Conservation (phyloP, 2,329 filamentous ascomycete species). For the Aspergillus vadensis region DNA sequence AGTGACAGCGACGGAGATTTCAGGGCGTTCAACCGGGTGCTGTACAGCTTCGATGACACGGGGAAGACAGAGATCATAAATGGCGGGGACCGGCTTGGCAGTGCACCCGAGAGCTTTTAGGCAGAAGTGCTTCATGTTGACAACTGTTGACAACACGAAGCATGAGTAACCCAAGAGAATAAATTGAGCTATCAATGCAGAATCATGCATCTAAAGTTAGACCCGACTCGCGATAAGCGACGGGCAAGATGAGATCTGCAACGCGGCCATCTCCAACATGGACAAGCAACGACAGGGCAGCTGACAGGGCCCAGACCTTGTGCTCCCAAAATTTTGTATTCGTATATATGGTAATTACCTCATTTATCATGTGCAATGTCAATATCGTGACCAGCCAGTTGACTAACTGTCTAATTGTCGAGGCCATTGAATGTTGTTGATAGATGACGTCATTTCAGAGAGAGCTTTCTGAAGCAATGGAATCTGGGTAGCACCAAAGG, state of each 20-base stretch:
- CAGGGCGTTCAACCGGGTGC: not conserved
- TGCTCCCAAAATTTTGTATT: not conserved
- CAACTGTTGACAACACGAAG: not conserved
- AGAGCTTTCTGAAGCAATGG: not conserved
- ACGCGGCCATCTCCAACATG: too few species aligned
- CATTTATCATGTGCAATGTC: not conserved
- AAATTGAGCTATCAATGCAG: not conserved
- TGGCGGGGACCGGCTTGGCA: not conserved
- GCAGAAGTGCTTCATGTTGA: not conserved
- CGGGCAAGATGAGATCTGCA: too few species aligned
- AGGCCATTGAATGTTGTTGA: not conserved
- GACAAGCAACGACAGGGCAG: too few species aligned
- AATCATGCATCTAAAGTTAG: not conserved
- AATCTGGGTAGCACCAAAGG: not conserved
- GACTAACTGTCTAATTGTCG: not conserved
- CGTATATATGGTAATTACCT: not conserved
- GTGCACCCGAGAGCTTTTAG: not conserved
- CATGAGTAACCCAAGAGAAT: not conserved
- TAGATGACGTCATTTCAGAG: not conserved
- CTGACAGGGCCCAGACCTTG: not conserved
- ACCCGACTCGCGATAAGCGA: not conserved
- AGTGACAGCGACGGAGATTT: not conserved
- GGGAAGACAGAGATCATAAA: not conserved
- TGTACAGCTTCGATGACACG: not conserved
- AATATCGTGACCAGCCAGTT: not conserved